Conservation (phyloP, 768 basidiomycete species). For the Tephrocybe rancida region DNA sequence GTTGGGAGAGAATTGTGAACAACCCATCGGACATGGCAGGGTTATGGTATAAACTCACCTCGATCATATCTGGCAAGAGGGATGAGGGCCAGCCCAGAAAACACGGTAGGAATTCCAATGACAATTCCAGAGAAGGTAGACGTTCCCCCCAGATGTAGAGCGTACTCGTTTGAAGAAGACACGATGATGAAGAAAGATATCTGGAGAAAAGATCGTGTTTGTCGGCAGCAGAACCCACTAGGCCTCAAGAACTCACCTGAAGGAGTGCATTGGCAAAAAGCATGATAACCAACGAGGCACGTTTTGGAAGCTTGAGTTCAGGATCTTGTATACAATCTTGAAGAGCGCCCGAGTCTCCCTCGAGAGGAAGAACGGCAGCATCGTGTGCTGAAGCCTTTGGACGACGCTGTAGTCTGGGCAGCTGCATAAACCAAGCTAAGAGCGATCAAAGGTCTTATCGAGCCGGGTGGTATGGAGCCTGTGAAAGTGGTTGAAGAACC, state of each 20-base stretch:
- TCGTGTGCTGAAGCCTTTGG: not conserved
- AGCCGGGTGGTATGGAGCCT: too few relatives aligned
- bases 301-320: conserved; percentile 52
- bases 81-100: conserved; percentile 60
- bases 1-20: not conserved
- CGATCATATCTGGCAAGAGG: conserved; percentile 57
- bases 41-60: conserved; percentile 38
- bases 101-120: conserved; percentile 67
- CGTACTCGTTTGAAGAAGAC: conserved; percentile 66
- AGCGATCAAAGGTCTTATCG: too few relatives aligned
- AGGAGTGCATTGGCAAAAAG: conserved; percentile 38
- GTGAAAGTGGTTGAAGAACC: too few relatives aligned
- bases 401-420: conserved; percentile 1
- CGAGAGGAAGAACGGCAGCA: too few relatives aligned
- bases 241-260: conserved; percentile 15
- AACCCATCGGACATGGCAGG: not conserved
- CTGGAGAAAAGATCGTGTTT: conserved; percentile 30
- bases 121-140: conserved; percentile 71
- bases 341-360: too few relatives aligned
- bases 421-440: not conserved
- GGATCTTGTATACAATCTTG: conserved; percentile 18
- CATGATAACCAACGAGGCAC: conserved; percentile 45
- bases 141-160: conserved; percentile 62
- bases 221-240: not conserved
- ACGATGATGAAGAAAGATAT: conserved; percentile 71